phyloP scores from a whole-genome alignment of 257 asterid genomes.

The Forsythia suspensa region DNA sequence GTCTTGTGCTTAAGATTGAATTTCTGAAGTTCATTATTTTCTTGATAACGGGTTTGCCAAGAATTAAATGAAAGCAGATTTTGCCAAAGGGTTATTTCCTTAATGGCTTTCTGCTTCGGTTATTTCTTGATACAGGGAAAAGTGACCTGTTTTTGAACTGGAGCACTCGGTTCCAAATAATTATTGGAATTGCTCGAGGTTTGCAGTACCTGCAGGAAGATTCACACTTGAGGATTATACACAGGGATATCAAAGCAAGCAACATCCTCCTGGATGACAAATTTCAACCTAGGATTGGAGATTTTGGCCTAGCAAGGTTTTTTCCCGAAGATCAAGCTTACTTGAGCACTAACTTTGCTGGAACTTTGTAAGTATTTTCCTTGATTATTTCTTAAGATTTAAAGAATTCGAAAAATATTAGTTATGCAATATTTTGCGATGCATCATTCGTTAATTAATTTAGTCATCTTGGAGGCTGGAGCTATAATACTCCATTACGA shows the following conservation, averaged over 20 bases:
- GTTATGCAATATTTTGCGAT: too few species aligned
- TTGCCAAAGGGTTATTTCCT: background rate
- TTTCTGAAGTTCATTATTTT: background rate
- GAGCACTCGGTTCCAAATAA: conserved; percentile 71
- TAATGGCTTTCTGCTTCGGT: background rate
- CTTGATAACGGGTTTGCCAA: background rate
- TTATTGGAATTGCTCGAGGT: conserved; percentile 76
- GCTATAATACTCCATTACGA: too few species aligned
- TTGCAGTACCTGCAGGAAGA: conserved; percentile 82
- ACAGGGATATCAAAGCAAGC: conserved; percentile 83
- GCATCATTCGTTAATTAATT: too few species aligned
- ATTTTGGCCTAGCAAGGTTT: conserved; percentile 82
- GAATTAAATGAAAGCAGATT: background rate
- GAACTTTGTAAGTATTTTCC: conserved; percentile 64
- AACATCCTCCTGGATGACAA: conserved; percentile 80
- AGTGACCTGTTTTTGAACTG: conserved; percentile 53
- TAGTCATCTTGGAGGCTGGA: too few species aligned
- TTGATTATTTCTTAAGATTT: background rate
- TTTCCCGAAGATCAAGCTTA: conserved; percentile 91
- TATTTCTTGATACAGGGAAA: conserved; percentile 45
- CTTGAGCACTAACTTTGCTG: conserved; percentile 84
- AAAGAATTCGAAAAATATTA: too few species aligned
- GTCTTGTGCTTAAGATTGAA: background rate
- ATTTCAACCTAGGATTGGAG: conserved; percentile 75
- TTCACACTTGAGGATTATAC: conserved; percentile 71